These are phyloP conservation scores for Paracoccidioides lutzii DNA, from an alignment of 2,329 filamentous ascomycete species.

Conservation along the genomic window DNA sequence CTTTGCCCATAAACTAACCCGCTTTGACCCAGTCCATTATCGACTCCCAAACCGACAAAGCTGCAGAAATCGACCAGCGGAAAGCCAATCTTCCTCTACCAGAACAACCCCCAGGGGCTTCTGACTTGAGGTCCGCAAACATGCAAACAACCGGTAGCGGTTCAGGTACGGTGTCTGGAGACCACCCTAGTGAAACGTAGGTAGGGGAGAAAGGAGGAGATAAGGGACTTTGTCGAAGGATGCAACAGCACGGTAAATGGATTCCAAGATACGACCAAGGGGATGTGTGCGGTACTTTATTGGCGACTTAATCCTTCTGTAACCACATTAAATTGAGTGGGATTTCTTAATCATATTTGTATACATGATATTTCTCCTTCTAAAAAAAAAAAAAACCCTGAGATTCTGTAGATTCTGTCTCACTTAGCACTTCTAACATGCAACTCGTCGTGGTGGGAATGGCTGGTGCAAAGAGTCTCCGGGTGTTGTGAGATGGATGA, in stretches of 20 bases:
- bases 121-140: conserved; percentile 66
- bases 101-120: conserved; percentile 60
- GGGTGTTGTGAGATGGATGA: not conserved
- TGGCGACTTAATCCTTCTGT: too few species aligned
- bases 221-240: conserved; percentile 47
- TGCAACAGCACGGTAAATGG: conserved; percentile 37
- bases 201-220: conserved; percentile 50
- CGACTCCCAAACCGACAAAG: conserved; percentile 39
- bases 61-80: conserved; percentile 52
- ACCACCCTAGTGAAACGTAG: conserved; percentile 29
- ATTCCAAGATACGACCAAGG: not conserved
- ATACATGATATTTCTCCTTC: too few species aligned
- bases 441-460: not conserved
- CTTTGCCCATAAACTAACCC: not conserved
- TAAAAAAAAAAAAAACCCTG: too few species aligned
- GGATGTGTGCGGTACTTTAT: not conserved
- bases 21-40: conserved; percentile 22
- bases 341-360: too few species aligned
- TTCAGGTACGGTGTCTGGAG: conserved; percentile 42
- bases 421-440: too few species aligned
- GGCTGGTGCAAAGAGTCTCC: not conserved
- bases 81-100: conserved; percentile 66
- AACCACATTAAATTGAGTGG: too few species aligned
- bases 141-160: conserved; percentile 57
- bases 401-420: too few species aligned